Conservation (phyloP, 306 rosid genomes). For the Cercis canadensis region DNA sequence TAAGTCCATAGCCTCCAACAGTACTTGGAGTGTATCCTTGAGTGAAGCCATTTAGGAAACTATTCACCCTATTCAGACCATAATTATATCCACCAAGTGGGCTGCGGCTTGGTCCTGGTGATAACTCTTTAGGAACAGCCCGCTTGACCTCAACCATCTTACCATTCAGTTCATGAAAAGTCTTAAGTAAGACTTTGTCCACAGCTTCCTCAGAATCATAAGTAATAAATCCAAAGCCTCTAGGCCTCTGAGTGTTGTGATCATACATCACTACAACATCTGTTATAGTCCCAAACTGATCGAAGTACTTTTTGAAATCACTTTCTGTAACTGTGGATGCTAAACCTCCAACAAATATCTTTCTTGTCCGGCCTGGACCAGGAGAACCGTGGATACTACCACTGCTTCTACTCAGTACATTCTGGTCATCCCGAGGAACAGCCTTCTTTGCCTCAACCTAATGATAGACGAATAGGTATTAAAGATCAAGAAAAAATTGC, state of each 20-base stretch:
- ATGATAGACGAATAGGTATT: conserved; percentile 32
- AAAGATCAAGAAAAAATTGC: conserved; percentile 1
- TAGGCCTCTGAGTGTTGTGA: conserved; percentile 97
- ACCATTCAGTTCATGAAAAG: conserved; percentile 94
- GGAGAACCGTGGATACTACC: conserved; percentile 91
- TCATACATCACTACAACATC: conserved; percentile 99
- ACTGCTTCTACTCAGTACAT: conserved; percentile 71
- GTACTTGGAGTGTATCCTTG: conserved; percentile 81
- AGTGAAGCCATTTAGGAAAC: conserved; percentile 80
- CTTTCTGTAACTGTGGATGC: conserved; percentile 97
- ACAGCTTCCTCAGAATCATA: conserved; percentile 98
- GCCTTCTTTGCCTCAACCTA: conserved; percentile 99
- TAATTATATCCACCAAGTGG: conserved; percentile 78
- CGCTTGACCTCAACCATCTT: conserved; percentile 99
- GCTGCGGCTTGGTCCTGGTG: conserved; percentile 89
- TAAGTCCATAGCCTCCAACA: conserved; percentile 83
- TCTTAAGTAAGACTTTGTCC: conserved; percentile 82
- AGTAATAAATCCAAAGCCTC: conserved; percentile 97
- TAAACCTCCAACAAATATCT: conserved; percentile 97
- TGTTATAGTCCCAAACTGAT: conserved; percentile 94
- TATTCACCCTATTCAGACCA: conserved; percentile 81
- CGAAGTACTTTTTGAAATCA: conserved; percentile 92
- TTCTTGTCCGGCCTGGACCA: conserved; percentile 90
- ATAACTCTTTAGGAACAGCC: conserved; percentile 97
- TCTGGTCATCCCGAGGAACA: conserved; percentile 97